Percentiles rank a stretch among this genome's conserved stretches.
These are phyloP conservation scores for Dipodascus albidus DNA, from an alignment of 805 yeast species.

Conservation along the genomic window DNA sequence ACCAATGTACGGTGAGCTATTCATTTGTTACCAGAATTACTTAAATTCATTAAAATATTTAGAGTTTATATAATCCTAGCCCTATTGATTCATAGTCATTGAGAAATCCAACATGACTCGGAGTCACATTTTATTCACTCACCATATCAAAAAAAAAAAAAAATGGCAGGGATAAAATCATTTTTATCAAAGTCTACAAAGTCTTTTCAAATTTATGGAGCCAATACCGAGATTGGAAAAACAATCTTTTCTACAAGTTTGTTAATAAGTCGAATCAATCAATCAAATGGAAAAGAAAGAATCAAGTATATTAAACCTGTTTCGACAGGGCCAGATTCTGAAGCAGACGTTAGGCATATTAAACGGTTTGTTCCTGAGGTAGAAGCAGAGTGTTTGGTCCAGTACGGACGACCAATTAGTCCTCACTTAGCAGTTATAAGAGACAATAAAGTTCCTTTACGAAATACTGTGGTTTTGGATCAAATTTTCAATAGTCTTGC, in stretches of 20 bases:
- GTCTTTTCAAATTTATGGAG: conserved; percentile 12
- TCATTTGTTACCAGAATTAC: too few relatives aligned
- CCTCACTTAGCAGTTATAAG: conserved; percentile 15
- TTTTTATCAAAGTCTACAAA: neutral
- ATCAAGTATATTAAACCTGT: conserved; percentile 16
- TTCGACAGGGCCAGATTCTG: conserved; percentile 15
- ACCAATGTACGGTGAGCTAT: too few relatives aligned
- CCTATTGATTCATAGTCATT: neutral
- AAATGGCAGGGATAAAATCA: neutral
- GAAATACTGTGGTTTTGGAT: conserved; percentile 5
- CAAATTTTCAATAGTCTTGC: neutral
- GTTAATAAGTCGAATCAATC: conserved; percentile 3
- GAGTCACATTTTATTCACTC: neutral
- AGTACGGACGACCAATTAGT: conserved; percentile 12
- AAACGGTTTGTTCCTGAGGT: conserved; percentile 4
- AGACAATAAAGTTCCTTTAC: neutral
- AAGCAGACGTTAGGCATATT: conserved; percentile 14
- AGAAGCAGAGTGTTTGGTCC: conserved; percentile 10
- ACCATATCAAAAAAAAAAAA: too few relatives aligned
- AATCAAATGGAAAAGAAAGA: neutral
- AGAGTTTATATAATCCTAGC: too few relatives aligned
- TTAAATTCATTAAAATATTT: too few relatives aligned
- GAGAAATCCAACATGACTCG: neutral
- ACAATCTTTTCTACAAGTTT: conserved; percentile 15
- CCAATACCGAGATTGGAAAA: conserved; percentile 20